Base-by-base conservation (phyloP, 306 rosid species). In the Cucurbita ficifolia region DNA sequence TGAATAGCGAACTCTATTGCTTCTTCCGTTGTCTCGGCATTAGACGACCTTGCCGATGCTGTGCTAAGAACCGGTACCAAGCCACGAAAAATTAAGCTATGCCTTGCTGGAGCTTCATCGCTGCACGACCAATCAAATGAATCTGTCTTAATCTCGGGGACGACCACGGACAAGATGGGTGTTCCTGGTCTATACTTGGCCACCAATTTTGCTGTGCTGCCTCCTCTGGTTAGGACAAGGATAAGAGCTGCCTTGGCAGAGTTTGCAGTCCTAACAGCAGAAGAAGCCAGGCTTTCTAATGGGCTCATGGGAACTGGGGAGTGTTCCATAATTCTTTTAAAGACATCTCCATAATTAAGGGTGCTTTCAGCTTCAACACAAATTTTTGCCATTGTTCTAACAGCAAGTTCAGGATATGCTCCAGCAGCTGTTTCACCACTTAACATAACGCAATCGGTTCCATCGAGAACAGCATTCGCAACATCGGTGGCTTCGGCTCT, bases 31-130 rank as follows among this genome's bases (percentile, higher is more conserved):
- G 99, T 94, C 81, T 94, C 99, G 0, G 85, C 94, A 79, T 82
- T 75, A 76, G 99, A 94, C 72, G 99, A 91, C 84, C 96, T 87
- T 50, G 97, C 89, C 56, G 99, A 94, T 69, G 88, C 96, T 16
- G 92, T 92, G 24, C 99, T 89, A 68, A 94, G 72, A 71, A 94
- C 75, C 0, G 99, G 99, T 81, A 94, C 82, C 88, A 94, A 76
- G 33, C 99, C 99, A n/a, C 99, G 96, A 80, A 94, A 87, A 43
- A 94, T 94, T 63, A 94, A 85, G 85, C 99, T 94, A 60, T 94
- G 99, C 87, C 99, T 90, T 14, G 97, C 99, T 56, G 99, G 99
- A 53, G 97, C 71, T 84, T 94, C 99, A 70, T 94, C 97, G 49
- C 99, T 94, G 89, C 97, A 91, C 8, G 89, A 87, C 96, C 95